Conservation (phyloP, 768 basidiomycete species). For the Lactarius deliciosus region DNA sequence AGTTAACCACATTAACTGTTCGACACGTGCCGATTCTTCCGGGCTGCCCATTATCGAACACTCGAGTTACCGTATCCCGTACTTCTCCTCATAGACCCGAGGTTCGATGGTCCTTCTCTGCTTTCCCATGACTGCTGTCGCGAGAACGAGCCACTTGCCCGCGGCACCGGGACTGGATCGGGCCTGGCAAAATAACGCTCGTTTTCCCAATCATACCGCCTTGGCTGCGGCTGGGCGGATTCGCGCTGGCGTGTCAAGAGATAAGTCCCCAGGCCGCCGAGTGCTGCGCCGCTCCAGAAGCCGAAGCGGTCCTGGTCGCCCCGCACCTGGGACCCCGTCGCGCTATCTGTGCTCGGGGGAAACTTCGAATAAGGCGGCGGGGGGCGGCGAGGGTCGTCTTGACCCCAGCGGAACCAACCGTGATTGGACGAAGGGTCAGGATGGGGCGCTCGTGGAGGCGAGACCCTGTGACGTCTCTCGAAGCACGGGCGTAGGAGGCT, state of each 20-base stretch:
- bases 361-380: constrained; percentile 52
- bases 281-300: constrained; percentile 81
- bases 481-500: constrained; percentile 57
- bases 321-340: constrained; percentile 25
- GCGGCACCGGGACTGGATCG: constrained; percentile 35
- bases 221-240: constrained; percentile 34
- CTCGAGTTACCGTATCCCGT: constrained; percentile 80
- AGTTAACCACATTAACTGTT: neutral
- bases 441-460: constrained; percentile 35
- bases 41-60: constrained; percentile 50
- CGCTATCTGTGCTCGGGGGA: constrained; percentile 41
- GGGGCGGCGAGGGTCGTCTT: constrained; percentile 39
- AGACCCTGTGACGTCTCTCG: constrained; percentile 34
- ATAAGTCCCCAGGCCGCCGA: constrained; percentile 69
- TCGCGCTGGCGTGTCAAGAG: constrained; percentile 41
- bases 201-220: constrained; percentile 62
- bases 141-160: constrained; percentile 18
- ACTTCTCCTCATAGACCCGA: constrained; percentile 72
- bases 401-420: constrained; percentile 54
- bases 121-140: constrained; percentile 37
- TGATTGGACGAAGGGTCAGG: constrained; percentile 35
- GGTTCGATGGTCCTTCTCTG: constrained; percentile 65
- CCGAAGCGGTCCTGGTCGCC: constrained; percentile 46
- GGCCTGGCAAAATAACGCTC: constrained; percentile 31
- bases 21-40: constrained; percentile 4